A percentile compares a stretch with the other conserved stretches of the same genome.
These are phyloP conservation scores for Chimonanthus salicifolius DNA, from an alignment of 164 flowering plant species.

Conservation along the genomic window DNA sequence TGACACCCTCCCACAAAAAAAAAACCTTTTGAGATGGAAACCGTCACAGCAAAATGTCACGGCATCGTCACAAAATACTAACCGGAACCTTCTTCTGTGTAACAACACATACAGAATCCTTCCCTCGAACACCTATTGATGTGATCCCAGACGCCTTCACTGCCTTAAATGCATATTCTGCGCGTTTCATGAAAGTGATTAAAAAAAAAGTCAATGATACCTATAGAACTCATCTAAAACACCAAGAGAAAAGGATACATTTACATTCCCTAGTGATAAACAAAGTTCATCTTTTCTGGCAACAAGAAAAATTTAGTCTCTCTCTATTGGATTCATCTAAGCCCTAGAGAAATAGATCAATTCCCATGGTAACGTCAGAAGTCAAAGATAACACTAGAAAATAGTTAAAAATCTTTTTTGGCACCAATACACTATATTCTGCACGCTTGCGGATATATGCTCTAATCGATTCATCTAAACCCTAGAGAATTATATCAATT, in stretches of 20 bases:
- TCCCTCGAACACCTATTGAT: conserved; percentile 90
- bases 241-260: neutral
- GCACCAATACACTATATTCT: neutral
- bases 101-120: conserved; percentile 90
- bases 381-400: too few relatives aligned
- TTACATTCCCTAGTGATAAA: neutral
- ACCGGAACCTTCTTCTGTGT: conserved; percentile 99
- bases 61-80: conserved; percentile 18
- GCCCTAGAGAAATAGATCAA: neutral
- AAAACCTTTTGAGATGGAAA: neutral
- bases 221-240: neutral
- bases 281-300: neutral
- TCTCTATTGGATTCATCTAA: neutral
- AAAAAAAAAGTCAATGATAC: neutral
- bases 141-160: conserved; percentile 86
- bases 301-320: neutral
- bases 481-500: neutral
- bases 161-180: conserved; percentile 98
- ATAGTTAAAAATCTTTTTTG: too few relatives aligned
- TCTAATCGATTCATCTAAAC: neutral
- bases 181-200: neutral
- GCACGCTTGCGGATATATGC: neutral
- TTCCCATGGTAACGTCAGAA: too few relatives aligned
- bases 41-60: neutral
- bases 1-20: neutral